These are phyloP conservation scores for Globisporangium polare DNA, from an alignment of 352 stramenopile genomes.

Conservation along the genomic window DNA sequence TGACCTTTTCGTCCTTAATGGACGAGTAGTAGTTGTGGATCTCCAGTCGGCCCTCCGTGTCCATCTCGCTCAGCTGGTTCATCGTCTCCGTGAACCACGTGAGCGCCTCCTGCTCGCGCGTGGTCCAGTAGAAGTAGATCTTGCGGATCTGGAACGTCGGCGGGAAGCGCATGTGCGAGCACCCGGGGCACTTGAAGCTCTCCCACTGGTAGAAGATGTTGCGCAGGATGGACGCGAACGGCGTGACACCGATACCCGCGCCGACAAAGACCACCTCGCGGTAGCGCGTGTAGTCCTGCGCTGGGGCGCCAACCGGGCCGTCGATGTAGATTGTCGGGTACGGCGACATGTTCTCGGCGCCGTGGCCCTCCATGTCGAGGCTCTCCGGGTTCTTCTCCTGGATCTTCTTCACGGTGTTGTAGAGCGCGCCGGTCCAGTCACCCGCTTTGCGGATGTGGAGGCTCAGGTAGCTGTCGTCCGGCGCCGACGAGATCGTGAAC, in stretches of 20 bases:
- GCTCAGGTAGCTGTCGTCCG: conserved; percentile 59
- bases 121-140: conserved; percentile 87
- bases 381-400: conserved; percentile 20
- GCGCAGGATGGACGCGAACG: conserved; percentile 64
- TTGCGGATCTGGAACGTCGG: conserved; percentile 66
- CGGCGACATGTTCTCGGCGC: conserved; percentile 20
- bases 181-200: conserved; percentile 48
- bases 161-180: conserved; percentile 52
- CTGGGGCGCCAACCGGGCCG: conserved; percentile 50
- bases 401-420: conserved; percentile 40
- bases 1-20: conserved; percentile 50
- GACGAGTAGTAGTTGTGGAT: conserved; percentile 86
- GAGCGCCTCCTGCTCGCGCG: conserved; percentile 63
- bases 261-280: conserved; percentile 62
- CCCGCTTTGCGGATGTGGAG: conserved; percentile 67
- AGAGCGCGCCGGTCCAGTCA: conserved; percentile 62
- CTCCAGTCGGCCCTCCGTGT: conserved; percentile 69
- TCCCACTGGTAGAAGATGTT: conserved; percentile 71
- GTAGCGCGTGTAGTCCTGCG: conserved; percentile 62
- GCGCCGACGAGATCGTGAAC: conserved; percentile 87
- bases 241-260: conserved; percentile 67
- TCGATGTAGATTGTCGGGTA: conserved; percentile 59
- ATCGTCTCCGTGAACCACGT: conserved; percentile 82
- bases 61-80: conserved; percentile 72
- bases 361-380: conserved; percentile 28